A percentile compares a stretch with the other conserved stretches of the same genome.
These are phyloP conservation scores for Sordariomycetes sp. DNA, from an alignment of 2,329 filamentous ascomycete species.

Conservation along the genomic window DNA sequence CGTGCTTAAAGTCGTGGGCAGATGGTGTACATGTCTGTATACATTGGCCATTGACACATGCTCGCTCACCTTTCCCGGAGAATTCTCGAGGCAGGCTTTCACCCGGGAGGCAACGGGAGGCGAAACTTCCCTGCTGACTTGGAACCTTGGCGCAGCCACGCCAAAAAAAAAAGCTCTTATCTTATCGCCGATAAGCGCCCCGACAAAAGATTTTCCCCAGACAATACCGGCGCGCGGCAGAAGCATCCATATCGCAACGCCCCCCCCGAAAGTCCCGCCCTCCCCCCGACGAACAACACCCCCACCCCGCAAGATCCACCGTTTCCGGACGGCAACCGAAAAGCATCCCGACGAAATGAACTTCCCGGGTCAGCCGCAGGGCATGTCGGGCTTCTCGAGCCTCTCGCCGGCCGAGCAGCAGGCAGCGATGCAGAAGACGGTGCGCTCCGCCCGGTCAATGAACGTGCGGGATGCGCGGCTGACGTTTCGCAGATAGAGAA, in stretches of 20 bases:
- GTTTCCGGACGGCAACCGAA: not conserved
- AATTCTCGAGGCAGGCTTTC: no score
- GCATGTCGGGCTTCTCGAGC: not conserved
- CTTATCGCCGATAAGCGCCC: conserved; percentile 1
- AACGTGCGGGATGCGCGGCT: not conserved
- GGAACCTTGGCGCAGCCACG: not conserved
- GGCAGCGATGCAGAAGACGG: conserved; percentile 9
- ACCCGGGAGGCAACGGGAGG: not conserved
- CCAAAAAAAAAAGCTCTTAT: not conserved
- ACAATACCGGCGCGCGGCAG: not conserved
- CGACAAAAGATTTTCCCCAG: not conserved
- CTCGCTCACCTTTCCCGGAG: no score
- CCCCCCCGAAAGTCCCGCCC: no score
- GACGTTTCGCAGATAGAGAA: conserved; percentile 50
- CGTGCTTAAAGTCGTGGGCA: no score
- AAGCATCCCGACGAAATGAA: conserved; percentile 4
- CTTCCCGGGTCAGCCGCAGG: not conserved
- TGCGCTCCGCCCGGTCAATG: not conserved
- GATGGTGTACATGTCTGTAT: no score
- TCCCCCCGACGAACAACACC: not conserved
- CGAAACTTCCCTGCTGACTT: not conserved
- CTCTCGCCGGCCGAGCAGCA: conserved; percentile 6
- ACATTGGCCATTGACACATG: no score
- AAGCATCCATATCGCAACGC: not conserved
- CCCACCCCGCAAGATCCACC: not conserved